Percentiles rank a stretch among this genome's conserved stretches.
Evolutionary conservation across 768 basidiomycete genomes (phyloP).

Genomic region (Ephemerocybe angulata): DNA sequence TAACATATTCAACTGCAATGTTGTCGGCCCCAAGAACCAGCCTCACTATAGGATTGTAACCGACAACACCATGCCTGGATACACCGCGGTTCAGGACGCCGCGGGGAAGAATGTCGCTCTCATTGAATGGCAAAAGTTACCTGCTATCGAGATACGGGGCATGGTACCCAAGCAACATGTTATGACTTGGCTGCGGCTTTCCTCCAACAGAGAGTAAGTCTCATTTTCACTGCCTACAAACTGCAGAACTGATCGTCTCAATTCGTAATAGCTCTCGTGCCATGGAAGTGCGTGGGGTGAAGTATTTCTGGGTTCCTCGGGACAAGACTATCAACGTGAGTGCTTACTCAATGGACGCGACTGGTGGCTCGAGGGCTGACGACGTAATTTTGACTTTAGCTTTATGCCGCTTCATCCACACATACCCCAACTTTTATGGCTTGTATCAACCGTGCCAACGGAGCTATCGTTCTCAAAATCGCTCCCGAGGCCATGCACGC

Average conservation of each 20-base stretch:
- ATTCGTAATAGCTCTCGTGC: conserved; percentile 34
- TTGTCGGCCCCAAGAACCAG: conserved; percentile 49
- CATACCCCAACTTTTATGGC: conserved; percentile 40
- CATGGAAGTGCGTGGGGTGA: conserved; percentile 49
- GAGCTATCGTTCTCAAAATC: conserved; percentile 49
- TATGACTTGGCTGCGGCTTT: conserved; percentile 52
- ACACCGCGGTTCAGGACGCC: conserved; percentile 50
- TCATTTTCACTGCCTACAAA: neutral
- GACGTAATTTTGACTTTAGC: no score
- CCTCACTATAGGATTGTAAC: conserved; percentile 49
- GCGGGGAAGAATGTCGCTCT: conserved; percentile 47
- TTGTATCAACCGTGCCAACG: conserved; percentile 44
- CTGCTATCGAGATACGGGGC: conserved; percentile 51
- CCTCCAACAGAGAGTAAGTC: conserved; percentile 41
- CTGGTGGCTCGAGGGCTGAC: no score
- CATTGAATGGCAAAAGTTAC: conserved; percentile 53
- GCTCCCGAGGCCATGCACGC: conserved; percentile 52
- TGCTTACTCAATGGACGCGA: no score
- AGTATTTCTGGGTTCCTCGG: conserved; percentile 55
- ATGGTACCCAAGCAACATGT: conserved; percentile 47
- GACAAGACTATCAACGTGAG: conserved; percentile 53
- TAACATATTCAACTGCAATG: conserved; percentile 52
- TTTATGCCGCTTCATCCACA: conserved; percentile 42
- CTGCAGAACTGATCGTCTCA: neutral
- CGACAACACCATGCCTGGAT: conserved; percentile 45